Evolutionary conservation across 73 alveolate species (phyloP).

Genomic region (Urostyla sp.): DNA sequence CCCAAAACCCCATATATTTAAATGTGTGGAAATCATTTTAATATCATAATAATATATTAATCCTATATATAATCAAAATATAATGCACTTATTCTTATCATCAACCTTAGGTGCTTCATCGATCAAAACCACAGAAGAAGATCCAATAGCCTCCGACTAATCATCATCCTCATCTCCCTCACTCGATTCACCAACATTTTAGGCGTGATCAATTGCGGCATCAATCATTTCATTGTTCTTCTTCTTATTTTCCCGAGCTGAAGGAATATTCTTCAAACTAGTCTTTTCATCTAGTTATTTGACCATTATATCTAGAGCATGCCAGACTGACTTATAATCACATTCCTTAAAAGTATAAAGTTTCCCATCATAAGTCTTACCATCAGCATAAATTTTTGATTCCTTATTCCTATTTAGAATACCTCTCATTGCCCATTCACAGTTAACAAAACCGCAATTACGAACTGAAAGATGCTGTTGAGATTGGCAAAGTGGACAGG

Average conservation of each 20-base stretch:
- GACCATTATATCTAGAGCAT: conserved; percentile 40
- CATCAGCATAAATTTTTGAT: conserved; percentile 56
- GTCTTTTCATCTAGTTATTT: conserved; percentile 14
- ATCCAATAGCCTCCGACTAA: not conserved
- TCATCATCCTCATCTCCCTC: not conserved
- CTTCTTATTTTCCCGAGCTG: conserved; percentile 4
- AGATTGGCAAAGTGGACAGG: conserved; percentile 51
- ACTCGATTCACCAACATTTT: not conserved
- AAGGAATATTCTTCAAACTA: not conserved
- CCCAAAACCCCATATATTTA: too few species aligned
- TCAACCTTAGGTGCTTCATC: not conserved
- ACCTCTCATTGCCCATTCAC: conserved; percentile 70
- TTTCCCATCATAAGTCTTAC: conserved; percentile 61
- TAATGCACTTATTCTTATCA: not conserved
- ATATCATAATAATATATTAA: too few species aligned
- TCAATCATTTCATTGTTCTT: not conserved
- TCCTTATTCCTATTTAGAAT: conserved; percentile 20
- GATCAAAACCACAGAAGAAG: not conserved
- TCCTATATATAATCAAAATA: not conserved
- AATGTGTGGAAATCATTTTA: too few species aligned
- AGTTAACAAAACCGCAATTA: conserved; percentile 68
- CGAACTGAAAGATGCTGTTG: conserved; percentile 8
- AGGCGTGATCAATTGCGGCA: not conserved
- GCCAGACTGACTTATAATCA: conserved; percentile 63
- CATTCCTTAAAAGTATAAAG: conserved; percentile 64